These are phyloP conservation scores for Bauhinia variegata DNA, from an alignment of 306 rosid genomes.

Conservation along the genomic window DNA sequence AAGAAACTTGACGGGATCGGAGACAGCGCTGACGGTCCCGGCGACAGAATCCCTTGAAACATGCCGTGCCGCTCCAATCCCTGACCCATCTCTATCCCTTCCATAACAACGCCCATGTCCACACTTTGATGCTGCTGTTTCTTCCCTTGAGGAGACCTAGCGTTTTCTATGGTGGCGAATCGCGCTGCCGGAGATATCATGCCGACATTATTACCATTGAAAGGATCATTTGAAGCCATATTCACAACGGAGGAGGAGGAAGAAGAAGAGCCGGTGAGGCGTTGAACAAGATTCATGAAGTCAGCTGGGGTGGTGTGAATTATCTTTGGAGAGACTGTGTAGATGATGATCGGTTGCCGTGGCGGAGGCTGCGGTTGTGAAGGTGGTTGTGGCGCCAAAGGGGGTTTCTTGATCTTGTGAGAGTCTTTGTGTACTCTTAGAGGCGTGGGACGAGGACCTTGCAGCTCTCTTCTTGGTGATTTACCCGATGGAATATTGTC, in stretches of 20 bases:
- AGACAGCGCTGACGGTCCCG: constrained; percentile 66
- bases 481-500: constrained; percentile 43
- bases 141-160: constrained; percentile 44
- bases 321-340: constrained; percentile 77
- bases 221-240: constrained; percentile 19
- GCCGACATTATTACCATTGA: not conserved
- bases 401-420: constrained; percentile 76
- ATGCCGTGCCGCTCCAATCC: constrained; percentile 35
- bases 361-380: constrained; percentile 40
- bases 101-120: constrained; percentile 19
- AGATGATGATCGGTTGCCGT: constrained; percentile 73
- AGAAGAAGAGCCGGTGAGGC: constrained; percentile 68
- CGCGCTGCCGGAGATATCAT: constrained; percentile 63
- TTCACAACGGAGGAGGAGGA: constrained; percentile 11
- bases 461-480: constrained; percentile 74
- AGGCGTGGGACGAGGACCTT: constrained; percentile 82
- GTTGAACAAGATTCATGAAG: constrained; percentile 82
- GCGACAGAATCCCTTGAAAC: constrained; percentile 80
- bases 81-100: constrained; percentile 35
- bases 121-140: constrained; percentile 4
- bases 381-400: constrained; percentile 51
- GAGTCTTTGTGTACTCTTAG: constrained; percentile 70
- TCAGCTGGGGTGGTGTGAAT: constrained; percentile 79
- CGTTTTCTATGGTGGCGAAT: constrained; percentile 56
- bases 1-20: constrained; percentile 66